Evolutionary conservation across 495 filamentous ascomycete species (phyloP).

Genomic region (Hyaloscypha finlandica): DNA sequence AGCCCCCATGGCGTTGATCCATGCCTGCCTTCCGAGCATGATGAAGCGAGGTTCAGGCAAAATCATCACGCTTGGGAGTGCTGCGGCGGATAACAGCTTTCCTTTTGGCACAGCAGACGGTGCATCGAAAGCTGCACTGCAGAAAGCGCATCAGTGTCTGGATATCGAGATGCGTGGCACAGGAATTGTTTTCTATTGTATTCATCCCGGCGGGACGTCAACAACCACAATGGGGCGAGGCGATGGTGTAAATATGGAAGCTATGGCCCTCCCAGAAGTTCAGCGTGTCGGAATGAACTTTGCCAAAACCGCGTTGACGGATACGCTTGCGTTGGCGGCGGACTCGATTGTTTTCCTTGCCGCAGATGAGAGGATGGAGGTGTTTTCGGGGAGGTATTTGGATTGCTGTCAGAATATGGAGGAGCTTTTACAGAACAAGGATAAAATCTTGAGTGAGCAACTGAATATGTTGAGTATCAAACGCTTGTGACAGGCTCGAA

Average conservation of each 20-base stretch:
- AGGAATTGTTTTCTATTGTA: no score
- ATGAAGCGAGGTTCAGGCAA: background rate
- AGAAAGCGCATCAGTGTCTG: background rate
- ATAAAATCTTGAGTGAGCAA: background rate
- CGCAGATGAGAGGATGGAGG: background rate
- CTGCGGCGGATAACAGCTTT: background rate
- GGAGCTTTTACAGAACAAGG: background rate
- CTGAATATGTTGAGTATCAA: no score
- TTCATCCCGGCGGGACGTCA: no score
- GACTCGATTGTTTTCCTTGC: conserved; percentile 1
- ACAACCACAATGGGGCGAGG: no score
- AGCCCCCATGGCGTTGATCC: background rate
- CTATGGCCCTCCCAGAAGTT: no score
- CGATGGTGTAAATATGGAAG: no score
- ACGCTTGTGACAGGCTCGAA: no score
- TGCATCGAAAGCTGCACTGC: background rate
- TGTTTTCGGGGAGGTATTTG: conserved; percentile 2
- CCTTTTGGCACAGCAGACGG: background rate
- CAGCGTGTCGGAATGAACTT: no score
- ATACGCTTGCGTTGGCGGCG: background rate
- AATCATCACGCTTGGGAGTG: background rate
- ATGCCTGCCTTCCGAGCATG: background rate
- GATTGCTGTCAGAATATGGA: background rate
- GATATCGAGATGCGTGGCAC: no score
- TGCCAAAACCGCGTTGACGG: no score